Evolutionary conservation across 2,329 filamentous ascomycete genomes (phyloP).

Genomic region (Talaromyces funiculosus): DNA sequence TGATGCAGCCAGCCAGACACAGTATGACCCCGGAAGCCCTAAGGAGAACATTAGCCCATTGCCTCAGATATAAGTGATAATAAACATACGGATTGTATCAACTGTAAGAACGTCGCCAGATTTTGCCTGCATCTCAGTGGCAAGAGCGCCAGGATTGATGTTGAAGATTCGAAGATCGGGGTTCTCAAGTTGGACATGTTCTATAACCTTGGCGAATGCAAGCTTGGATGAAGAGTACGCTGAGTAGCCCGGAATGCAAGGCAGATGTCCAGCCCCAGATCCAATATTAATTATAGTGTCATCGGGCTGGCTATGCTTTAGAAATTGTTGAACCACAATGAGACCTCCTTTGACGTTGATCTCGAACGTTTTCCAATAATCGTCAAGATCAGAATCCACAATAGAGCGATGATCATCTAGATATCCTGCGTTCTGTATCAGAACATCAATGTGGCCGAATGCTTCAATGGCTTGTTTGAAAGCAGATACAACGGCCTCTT

Average conservation of each 20-base stretch:
- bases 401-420: background rate
- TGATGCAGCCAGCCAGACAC: background rate
- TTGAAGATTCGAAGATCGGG: background rate
- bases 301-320: background rate
- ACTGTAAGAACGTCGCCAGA: too few relatives aligned
- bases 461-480: background rate
- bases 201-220: background rate
- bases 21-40: too few relatives aligned
- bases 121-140: background rate
- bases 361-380: background rate
- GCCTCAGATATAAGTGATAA: too few relatives aligned
- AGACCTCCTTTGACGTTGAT: background rate
- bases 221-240: background rate
- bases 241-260: background rate
- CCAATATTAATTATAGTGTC: background rate
- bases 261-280: background rate
- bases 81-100: too few relatives aligned
- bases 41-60: too few relatives aligned
- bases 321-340: background rate
- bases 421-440: background rate
- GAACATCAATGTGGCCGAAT: background rate
- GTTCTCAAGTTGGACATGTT: background rate
- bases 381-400: background rate
- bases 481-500: background rate
- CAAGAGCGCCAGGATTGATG: background rate